Base-by-base conservation (phyloP, 306 rosid species). In the Malus asiatica region DNA sequence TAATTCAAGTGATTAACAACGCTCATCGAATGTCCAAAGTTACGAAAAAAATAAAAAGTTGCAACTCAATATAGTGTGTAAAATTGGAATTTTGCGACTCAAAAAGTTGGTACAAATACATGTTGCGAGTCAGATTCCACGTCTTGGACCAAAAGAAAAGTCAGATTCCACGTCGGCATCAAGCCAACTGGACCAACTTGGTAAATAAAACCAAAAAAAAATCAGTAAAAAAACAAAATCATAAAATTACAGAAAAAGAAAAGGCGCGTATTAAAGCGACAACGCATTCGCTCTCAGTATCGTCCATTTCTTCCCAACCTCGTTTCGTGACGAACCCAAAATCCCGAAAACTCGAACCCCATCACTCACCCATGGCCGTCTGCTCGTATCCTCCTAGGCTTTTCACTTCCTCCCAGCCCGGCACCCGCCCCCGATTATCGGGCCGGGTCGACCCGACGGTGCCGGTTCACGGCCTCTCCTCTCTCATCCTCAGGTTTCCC, bases 401-500 rank as follows among this genome's bases (percentile, higher is more conserved):
- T 55, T 83, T 87, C 46, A 14, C 78, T 53, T 66, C 83, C 25
- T 84, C 84, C 58, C 87, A 86, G 19, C 82, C 80, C 73, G 83
- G 73, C 8, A 52, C 27, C 22, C 77, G 71, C 13, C 81, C 85
- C 52, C 14, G 78, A 64, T 5, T 72, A 25, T 22, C 79, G 23
- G 18, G 79, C 40, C 12, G 83, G 51, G 51, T 61, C 77, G 78
- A 68, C 40, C 3, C 22, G 40, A 35, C 83, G 4, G 16, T 76
- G 2, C 42, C 85, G 60, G 79, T 82, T 71, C 71, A 68, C 53
- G 78, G 77, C 67, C 75, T 79, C 15, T 89, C 88, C 18, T 85
- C 90, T 0, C 77, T 72, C 78, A 91, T 91, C 72, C 77, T 87
- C 35, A 83, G 93, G 61, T 95, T 95, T 62, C 97, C 98, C 23